Percentiles rank a stretch among this genome's conserved stretches.
Conservation (phyloP, 1,284 basidiomycete genomes). For the Malassezia restricta region DNA sequence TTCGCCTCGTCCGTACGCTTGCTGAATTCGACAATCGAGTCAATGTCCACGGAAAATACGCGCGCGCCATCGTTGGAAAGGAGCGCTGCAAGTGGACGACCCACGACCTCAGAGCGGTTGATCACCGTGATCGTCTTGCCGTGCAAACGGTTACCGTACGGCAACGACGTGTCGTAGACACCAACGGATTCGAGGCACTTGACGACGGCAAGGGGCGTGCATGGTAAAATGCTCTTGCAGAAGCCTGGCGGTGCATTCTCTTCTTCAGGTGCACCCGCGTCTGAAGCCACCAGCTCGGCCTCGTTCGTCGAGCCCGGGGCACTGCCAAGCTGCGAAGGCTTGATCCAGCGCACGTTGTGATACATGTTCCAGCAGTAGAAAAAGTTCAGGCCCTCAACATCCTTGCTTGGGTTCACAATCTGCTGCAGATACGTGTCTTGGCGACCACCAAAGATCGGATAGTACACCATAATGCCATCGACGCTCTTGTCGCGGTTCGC, state of each 20-base stretch:
- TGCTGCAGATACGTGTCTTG: conserved; percentile 92
- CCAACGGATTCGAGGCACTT: conserved; percentile 82
- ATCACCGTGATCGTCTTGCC: conserved; percentile 87
- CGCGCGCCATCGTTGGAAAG: conserved; percentile 89
- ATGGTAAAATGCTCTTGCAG: conserved; percentile 88
- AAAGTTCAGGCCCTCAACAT: conserved; percentile 91
- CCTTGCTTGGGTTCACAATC: conserved; percentile 87
- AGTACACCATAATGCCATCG: conserved; percentile 83
- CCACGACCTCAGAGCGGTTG: conserved; percentile 94
- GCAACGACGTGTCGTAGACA: conserved; percentile 80
- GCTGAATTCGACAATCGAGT: conserved; percentile 63
- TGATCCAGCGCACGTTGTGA: conserved; percentile 45
- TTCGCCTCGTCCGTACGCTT: conserved; percentile 24
- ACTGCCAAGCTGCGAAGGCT: conserved; percentile 35
- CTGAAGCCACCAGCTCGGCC: conserved; percentile 20
- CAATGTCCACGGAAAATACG: conserved; percentile 86
- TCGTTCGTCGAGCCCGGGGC: conserved; percentile 41
- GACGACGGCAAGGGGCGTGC: conserved; percentile 84
- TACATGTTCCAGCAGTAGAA: conserved; percentile 47
- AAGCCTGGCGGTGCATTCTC: conserved; percentile 56
- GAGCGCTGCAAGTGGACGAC: conserved; percentile 80
- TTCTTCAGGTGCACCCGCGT: conserved; percentile 20
- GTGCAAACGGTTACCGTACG: conserved; percentile 86
- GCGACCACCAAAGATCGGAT: conserved; percentile 47
- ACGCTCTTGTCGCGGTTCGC: conserved; percentile 71